These are phyloP conservation scores for Eucalyptus brandiana DNA, from an alignment of 345 rosid species.

Conservation along the genomic window DNA sequence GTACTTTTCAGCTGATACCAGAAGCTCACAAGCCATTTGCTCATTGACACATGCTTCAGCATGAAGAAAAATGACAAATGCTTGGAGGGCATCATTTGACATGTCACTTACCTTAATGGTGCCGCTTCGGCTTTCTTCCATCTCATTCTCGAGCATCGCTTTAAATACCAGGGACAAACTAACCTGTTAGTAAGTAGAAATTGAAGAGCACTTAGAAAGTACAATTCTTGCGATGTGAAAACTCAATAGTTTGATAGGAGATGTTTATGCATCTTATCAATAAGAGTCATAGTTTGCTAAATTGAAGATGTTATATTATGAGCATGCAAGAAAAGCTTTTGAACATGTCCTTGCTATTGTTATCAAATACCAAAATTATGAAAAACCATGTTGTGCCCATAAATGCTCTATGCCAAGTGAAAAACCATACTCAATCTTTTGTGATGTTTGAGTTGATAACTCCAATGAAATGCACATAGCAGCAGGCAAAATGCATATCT, in stretches of 20 bases:
- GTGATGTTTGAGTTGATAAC: not conserved
- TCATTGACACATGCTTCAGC: conserved; percentile 73
- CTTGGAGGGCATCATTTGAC: conserved; percentile 45
- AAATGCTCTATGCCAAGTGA: not conserved
- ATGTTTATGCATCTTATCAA: not conserved
- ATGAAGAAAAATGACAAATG: conserved; percentile 54
- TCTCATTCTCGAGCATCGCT: conserved; percentile 87
- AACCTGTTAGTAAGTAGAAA: conserved; percentile 18
- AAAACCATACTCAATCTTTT: not conserved
- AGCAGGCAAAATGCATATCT: not conserved
- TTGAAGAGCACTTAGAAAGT: not conserved
- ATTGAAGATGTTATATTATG: not conserved
- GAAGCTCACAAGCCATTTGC: conserved; percentile 69
- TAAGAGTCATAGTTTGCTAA: not conserved
- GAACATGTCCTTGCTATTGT: not conserved
- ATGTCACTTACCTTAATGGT: conserved; percentile 59
- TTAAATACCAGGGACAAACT: conserved; percentile 70
- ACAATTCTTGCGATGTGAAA: not conserved
- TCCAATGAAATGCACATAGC: not conserved
- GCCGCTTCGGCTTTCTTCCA: conserved; percentile 75
- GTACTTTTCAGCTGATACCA: conserved; percentile 68
- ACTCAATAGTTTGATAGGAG: not conserved
- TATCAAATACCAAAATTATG: not conserved
- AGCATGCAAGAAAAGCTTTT: not conserved
- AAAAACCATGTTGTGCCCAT: not conserved